Conservation (phyloP, 2,329 filamentous ascomycete species). For the Paraphaeosphaeria minitans region DNA sequence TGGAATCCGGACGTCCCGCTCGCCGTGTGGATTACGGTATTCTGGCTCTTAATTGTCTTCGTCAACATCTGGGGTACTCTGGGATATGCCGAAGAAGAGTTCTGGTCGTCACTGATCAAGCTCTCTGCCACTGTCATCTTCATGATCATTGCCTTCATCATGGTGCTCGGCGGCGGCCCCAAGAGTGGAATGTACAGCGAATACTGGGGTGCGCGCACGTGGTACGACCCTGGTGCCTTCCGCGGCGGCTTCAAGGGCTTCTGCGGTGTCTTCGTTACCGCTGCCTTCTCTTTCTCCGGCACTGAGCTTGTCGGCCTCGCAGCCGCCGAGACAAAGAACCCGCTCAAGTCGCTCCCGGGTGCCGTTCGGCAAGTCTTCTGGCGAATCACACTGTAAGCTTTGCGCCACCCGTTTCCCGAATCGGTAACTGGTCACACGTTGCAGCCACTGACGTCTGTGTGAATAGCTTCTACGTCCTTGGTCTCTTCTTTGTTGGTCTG, state of each 20-base stretch:
- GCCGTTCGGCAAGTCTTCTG: slow-evolving; percentile 55
- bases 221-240: slow-evolving; percentile 65
- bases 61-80: slow-evolving; percentile 48
- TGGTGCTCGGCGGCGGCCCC: slow-evolving; percentile 62
- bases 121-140: slow-evolving; percentile 45
- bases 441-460: slow-evolving; percentile 15
- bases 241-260: slow-evolving; percentile 84
- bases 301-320: slow-evolving; percentile 76
- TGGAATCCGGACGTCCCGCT: slow-evolving; percentile 35
- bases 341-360: slow-evolving; percentile 54
- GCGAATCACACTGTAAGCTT: slow-evolving; percentile 47
- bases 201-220: slow-evolving; percentile 67
- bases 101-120: slow-evolving; percentile 46
- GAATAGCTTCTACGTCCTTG: slow-evolving; percentile 52
- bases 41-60: slow-evolving; percentile 44
- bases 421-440: neutral
- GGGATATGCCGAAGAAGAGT: slow-evolving; percentile 50
- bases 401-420: slow-evolving; percentile 3
- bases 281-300: slow-evolving; percentile 75
- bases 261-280: slow-evolving; percentile 76
- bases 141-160: slow-evolving; percentile 57
- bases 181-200: slow-evolving; percentile 50
- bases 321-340: slow-evolving; percentile 63
- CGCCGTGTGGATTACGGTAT: slow-evolving; percentile 46
- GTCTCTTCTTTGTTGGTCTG: slow-evolving; percentile 51